Evolutionary conservation across 2,329 filamentous ascomycete species (phyloP).

Genomic region (Pseudopithomyces maydicus): DNA sequence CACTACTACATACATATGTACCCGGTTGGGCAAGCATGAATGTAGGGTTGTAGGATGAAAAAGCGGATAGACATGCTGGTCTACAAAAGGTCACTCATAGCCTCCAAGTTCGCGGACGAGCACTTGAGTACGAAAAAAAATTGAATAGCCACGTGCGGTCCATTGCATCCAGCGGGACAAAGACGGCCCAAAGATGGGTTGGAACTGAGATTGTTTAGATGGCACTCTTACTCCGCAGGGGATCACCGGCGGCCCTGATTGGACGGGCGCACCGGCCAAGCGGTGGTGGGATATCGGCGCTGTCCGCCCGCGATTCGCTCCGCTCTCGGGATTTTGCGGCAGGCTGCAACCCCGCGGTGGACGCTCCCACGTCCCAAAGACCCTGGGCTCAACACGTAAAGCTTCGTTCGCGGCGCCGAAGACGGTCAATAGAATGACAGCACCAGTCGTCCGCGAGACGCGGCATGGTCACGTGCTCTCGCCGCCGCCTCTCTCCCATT

Average conservation of each 20-base stretch:
- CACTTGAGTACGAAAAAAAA: no score
- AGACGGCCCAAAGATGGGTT: no score
- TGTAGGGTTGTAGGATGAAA: no score
- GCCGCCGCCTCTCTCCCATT: constrained; percentile 34
- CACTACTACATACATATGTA: no score
- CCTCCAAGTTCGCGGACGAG: no score
- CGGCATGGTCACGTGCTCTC: constrained; percentile 27
- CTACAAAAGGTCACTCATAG: no score
- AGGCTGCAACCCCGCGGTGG: neutral
- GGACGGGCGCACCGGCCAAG: neutral
- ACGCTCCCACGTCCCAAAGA: constrained; percentile 9
- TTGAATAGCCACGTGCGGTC: no score
- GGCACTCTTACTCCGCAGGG: neutral
- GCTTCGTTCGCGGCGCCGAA: constrained; percentile 18
- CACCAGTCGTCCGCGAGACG: constrained; percentile 22
- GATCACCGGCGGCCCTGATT: neutral
- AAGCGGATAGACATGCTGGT: no score
- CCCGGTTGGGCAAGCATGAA: no score
- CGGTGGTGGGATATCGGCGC: neutral
- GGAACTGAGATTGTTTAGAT: no score
- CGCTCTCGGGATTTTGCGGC: neutral
- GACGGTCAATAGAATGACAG: constrained; percentile 34
- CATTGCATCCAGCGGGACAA: no score
- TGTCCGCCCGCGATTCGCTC: neutral
- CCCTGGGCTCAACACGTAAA: constrained; percentile 26